Base-by-base conservation (phyloP, 306 rosid species). In the Ormosia semicastrata region DNA sequence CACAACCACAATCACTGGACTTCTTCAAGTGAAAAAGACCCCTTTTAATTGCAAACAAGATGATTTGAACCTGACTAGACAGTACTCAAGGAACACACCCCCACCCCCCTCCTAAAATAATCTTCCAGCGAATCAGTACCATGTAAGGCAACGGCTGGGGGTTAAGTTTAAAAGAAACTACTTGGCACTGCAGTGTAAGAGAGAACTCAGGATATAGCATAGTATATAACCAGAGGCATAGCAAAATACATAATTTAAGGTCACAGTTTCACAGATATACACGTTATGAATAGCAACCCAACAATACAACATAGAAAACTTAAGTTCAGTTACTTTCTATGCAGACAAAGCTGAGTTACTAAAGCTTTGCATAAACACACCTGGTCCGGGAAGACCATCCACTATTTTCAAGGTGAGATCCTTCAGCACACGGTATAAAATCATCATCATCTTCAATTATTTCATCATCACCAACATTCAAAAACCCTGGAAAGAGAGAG, bases 311-410 rank as follows among this genome's bases (percentile, higher is more conserved):
- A 72, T 9, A 30, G 32, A 15, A 40, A 46, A 5, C 9, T n/a
- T 9, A 68, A 62, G 47, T 0, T 49, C 68, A 82, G 66, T 58
- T 34, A 65, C 66, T 74, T 29, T 59, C 66, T 29, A 63, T 24
- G 54, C 4, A 65, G 18, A 41, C 32, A 53, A 78, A 66, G 57
- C 49, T 41, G 36, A 46, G 67, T 29, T 39, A 41, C 56, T 9
- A 66, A 71, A 77, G 80, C 57, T 73, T 80, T 49, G 62, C 50
- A 75, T 62, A 83, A 79, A 81, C 90, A 77, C 15, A 91, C 99
- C 99, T 92, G 87, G 98, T 94, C 36, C 99, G 96, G 69, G 97
- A 96, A 84, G 99, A 96, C 99, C 99, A 96, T 83, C 99, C 99
- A 54, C 90, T 92, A 85, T 93, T 93, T 71, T 95, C 99, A 54